Conservation (phyloP, 306 rosid genomes). For the Cicer pinnatifidum region DNA sequence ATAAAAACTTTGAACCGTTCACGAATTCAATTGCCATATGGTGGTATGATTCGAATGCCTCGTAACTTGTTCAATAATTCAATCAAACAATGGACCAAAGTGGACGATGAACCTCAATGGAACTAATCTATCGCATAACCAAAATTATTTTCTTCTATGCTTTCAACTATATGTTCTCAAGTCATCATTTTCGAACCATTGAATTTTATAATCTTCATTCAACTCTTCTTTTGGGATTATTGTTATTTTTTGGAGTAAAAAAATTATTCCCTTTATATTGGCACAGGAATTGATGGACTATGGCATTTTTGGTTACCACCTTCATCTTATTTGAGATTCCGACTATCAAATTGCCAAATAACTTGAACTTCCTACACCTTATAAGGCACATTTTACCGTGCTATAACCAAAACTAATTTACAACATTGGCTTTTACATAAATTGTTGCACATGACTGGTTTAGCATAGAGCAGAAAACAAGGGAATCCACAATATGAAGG, state of each 20-base stretch:
- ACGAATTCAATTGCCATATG: too few species aligned
- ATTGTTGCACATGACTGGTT: conserved; percentile 47
- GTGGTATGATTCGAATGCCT: too few species aligned
- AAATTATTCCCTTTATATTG: neutral
- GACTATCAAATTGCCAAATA: conserved; percentile 39
- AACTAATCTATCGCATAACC: too few species aligned
- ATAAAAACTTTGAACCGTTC: too few species aligned
- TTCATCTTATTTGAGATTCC: conserved; percentile 17
- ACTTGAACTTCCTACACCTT: conserved; percentile 47
- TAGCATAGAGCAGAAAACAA: conserved; percentile 35
- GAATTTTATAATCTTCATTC: too few species aligned
- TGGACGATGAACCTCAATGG: too few species aligned
- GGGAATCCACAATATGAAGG: conserved; percentile 44
- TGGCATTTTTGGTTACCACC: conserved; percentile 6
- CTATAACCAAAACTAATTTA: conserved; percentile 58
- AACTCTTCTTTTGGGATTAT: neutral
- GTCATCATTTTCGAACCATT: too few species aligned
- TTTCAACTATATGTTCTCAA: too few species aligned
- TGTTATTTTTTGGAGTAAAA: neutral
- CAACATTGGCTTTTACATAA: conserved; percentile 52
- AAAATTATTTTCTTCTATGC: too few species aligned
- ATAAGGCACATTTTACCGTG: conserved; percentile 39
- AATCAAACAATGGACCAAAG: too few species aligned
- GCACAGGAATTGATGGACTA: neutral
- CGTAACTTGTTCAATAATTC: too few species aligned